Base-by-base conservation (phyloP, 202 grass and related monocot species). In the Eragrostis tef region DNA sequence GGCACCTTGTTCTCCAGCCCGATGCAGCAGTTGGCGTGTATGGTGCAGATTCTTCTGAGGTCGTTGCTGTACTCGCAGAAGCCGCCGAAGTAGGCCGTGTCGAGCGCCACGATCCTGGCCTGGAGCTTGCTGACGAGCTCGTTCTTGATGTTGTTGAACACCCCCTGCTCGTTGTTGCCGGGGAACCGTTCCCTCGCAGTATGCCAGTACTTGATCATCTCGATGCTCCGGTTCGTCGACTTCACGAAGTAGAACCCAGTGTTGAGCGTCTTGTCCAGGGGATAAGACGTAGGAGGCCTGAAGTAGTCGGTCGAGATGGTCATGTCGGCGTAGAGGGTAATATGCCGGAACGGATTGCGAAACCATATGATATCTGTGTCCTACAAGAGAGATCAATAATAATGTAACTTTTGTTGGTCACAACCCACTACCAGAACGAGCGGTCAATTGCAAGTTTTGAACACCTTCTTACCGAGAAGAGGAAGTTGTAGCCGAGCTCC, bases 401-500 rank as follows among this genome's bases (percentile, higher is more conserved):
- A 10, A 26, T 4, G 6, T 39, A 39, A 39, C 34, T 0, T 5
- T 39, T 5, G 50, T 56, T 54, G n/a, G n/a, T n/a, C n/a, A n/a
- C n/a, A n/a, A n/a, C n/a, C n/a, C n/a, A n/a, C n/a, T n/a, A n/a
- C n/a, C n/a, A n/a, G n/a, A n/a, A n/a, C n/a, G n/a, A n/a, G n/a
- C n/a, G n/a, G n/a, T n/a, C n/a, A n/a, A n/a, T n/a, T n/a, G 6
- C 52, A 56, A 21, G 54, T 58, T 39, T 39, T 39, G 34, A 39
- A 39, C n/a, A 58, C 24, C n/a, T 7, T 9, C 36, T 9, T 88
- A 77, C 92, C 46, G 87, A 90, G 83, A 77, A 97, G 39, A 94
- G 67, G 75, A 94, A 97, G 83, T 53, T 97, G 87, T 94, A 94
- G 50, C 94, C 87, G 29, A 89, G 87, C 72, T 93, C 87, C 0